Evolutionary conservation across 1,284 basidiomycete genomes (phyloP).

Genomic region (Apiotrichum gracile): DNA sequence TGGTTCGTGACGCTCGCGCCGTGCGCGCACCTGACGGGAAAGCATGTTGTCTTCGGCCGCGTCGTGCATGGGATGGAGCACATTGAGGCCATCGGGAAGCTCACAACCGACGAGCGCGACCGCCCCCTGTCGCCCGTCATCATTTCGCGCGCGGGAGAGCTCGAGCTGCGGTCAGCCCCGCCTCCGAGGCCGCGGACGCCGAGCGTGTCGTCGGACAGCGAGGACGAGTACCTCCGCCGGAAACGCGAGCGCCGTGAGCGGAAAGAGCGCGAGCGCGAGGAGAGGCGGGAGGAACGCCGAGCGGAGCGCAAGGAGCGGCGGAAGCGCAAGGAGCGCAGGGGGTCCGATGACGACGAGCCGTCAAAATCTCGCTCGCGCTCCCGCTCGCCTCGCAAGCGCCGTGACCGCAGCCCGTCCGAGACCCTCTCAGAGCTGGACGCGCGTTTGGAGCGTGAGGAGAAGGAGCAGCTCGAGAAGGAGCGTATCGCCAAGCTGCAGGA

Average conservation of each 20-base stretch:
- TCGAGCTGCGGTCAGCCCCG: constrained; percentile 58
- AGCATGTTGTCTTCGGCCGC: constrained; percentile 50
- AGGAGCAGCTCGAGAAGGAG: constrained; percentile 37
- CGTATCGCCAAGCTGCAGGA: constrained; percentile 27
- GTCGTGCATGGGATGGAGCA: constrained; percentile 50
- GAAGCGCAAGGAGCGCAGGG: constrained; percentile 9
- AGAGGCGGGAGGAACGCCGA: constrained; percentile 4
- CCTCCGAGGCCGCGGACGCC: constrained; percentile 23
- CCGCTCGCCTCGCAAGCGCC: neutral
- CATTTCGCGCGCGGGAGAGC: constrained; percentile 77
- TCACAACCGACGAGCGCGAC: constrained; percentile 48
- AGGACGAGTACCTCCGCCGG: constrained; percentile 15
- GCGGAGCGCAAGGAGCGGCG: constrained; percentile 15
- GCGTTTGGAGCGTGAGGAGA: constrained; percentile 46
- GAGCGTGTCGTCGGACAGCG: constrained; percentile 15
- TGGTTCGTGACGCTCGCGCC: constrained; percentile 47
- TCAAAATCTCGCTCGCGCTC: constrained; percentile 1
- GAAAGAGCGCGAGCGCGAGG: constrained; percentile 10
- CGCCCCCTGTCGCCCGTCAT: constrained; percentile 64
- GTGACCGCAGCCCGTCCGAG: constrained; percentile 18
- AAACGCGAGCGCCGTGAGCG: constrained; percentile 17
- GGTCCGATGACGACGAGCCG: constrained; percentile 6
- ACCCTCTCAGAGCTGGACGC: constrained; percentile 46
- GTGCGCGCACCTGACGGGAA: constrained; percentile 49
- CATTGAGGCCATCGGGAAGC: constrained; percentile 48